Evolutionary conservation across 495 filamentous ascomycete genomes (phyloP), one percentile per base, ranked within the genome.

Genomic region (Daldinia vernicosa): DNA sequence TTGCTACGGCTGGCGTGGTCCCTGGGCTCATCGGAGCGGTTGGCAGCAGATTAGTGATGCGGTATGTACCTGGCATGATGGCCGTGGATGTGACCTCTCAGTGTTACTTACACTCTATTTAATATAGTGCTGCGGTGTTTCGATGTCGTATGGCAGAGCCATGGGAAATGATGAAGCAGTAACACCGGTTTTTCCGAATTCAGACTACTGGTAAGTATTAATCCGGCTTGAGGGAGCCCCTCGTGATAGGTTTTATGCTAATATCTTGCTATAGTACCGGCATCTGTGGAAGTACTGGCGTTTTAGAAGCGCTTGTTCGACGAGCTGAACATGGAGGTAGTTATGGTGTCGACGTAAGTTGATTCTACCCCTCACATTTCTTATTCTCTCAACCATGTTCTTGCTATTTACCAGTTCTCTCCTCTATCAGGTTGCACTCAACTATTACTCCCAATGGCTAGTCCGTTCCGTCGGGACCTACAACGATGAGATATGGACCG

Each of bases 381-480:
- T 24, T 4, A 8, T 45, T n/a, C 37, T 19, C 17, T 17, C 17
- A 15, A 9, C n/a, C 50, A 51, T 47, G 15, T 37, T 4, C 32
- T 40, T 9, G 22, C 40, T 35, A 6, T 5, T 33, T 14, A 66
- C 43, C 14, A 39, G 28, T 58, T 58, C 8, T 58, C 30, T 6
- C 5, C 27, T 15, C 17, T 39, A 28, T 11, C 28, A 70, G 68
- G 56, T 84, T 1, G 84, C 83, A 4, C 74, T 88, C 28, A 84
- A 85, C 77, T 85, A 89, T 58, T 89, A 89, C 74, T 84, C 88
- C 60, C 80, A 88, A 30, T 83, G 83, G 37, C 80, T 89, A 28
- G 83, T 88, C 12, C 62, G 68, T 54, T 80, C 81, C 0, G 76
- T 86, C 4, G 86, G 87, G 0, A 77, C 84, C 52, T 89, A 89